Evolutionary conservation across 225 moss, liverwort and hornwort species (phyloP).

Genomic region (Straminergon stramineum): DNA sequence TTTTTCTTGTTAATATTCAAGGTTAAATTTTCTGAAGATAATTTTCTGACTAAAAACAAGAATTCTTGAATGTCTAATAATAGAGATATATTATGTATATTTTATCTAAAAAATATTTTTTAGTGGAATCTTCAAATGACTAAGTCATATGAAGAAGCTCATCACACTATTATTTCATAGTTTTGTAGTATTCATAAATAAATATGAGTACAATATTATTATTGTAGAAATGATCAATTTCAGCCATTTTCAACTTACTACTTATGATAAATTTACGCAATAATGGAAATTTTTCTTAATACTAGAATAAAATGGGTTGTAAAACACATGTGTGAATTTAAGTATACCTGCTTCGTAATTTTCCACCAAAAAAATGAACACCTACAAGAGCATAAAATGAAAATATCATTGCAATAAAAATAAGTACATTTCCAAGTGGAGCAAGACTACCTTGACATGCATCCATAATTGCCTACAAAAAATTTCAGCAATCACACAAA

Average conservation of each 20-base stretch:
- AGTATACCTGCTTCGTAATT: slow-evolving; percentile 7
- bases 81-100: background rate
- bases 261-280: no score
- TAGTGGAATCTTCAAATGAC: background rate
- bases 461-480: slow-evolving; percentile 50
- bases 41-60: background rate
- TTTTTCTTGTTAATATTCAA: background rate
- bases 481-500: background rate
- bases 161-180: background rate
- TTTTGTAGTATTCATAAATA: background rate
- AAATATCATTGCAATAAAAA: slow-evolving; percentile 38
- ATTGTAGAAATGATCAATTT: background rate
- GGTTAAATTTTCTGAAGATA: no score
- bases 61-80: no score
- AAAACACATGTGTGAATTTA: background rate
- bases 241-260: background rate
- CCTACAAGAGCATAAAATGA: slow-evolving; percentile 52
- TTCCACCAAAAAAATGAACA: slow-evolving; percentile 45
- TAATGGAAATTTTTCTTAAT: background rate
- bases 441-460: slow-evolving; percentile 40
- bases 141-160: no score
- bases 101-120: background rate
- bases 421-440: slow-evolving; percentile 43
- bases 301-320: background rate
- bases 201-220: background rate